Evolutionary conservation across 352 stramenopile genomes (phyloP), one percentile per base, ranked within the genome.

Genomic region (Phytophthora sp.): DNA sequence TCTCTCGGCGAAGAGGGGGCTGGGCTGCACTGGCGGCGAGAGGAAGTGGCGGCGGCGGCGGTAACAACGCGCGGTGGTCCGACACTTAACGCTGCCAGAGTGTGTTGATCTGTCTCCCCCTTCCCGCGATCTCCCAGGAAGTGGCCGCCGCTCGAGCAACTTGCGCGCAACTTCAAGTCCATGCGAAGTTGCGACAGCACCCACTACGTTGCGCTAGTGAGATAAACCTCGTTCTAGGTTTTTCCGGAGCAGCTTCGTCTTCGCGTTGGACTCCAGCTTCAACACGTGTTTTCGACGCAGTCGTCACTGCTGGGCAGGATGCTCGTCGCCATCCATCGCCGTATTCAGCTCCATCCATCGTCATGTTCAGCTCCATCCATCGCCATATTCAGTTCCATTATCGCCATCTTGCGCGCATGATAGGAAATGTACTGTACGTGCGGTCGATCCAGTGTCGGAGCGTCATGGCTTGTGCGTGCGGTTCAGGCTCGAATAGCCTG

Each of bases 21-120:
- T 51, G 50, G 27, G 38, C 49, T 33, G 20, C 33, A 29, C 24
- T 46, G 35, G 38, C 44, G 58, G 39, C 33, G 35, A 53, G 31
- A 46, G 27, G 55, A 15, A 21, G 53, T 44, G 46, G 21, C 29
- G 44, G 20, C 18, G 30, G 26, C 53, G 45, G 31, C 38, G 38
- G 21, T 36, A 42, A n/a, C 36, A 29, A 27, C 15, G 46, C 27
- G 57, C 36, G 30, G 46, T 66, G 69, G 69, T 71, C 64, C 64
- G 69, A 77, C 69, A 76, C 69, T 73, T 66, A 46, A 58, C 55
- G 63, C 57, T 63, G 54, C 57, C 31, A 35, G 59, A 24, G 42
- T 60, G 50, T 71, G 51, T 61, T 56, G 52, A 69, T 72, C 52
- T 67, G 54, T 62, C 53, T 69, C 58, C 63, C 58, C 62, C 38